Evolutionary conservation across 306 rosid species (phyloP).

Genomic region (Trichosanthes truncata): DNA sequence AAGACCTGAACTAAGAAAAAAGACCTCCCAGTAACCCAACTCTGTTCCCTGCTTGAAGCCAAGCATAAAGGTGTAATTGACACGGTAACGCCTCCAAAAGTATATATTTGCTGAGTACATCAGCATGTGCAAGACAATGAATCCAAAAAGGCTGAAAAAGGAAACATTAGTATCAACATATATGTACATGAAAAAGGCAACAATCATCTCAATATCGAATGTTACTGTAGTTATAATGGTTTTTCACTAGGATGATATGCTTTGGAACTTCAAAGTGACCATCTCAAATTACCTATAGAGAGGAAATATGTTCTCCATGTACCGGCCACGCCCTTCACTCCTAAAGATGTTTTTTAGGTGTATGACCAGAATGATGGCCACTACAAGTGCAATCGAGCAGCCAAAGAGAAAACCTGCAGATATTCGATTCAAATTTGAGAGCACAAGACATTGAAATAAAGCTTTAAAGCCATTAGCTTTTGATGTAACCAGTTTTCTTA

Average conservation of each 20-base stretch:
- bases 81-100: constrained; percentile 62
- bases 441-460: not conserved
- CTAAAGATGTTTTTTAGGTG: constrained; percentile 40
- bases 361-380: constrained; percentile 32
- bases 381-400: constrained; percentile 36
- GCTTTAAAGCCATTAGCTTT: not conserved
- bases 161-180: not conserved
- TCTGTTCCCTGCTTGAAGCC: constrained; percentile 72
- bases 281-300: constrained; percentile 42
- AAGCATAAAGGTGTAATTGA: constrained; percentile 66
- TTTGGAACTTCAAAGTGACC: not conserved
- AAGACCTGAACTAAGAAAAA: constrained; percentile 42
- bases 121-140: constrained; percentile 45
- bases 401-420: constrained; percentile 40
- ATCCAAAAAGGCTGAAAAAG: constrained; percentile 59
- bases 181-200: not conserved
- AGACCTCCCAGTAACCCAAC: constrained; percentile 45
- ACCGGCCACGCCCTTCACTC: constrained; percentile 11
- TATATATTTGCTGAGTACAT: constrained; percentile 38
- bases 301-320: constrained; percentile 63
- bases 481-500: constrained; percentile 6
- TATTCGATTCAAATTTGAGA: not conserved
- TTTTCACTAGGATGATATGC: no score
- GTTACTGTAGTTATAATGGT: not conserved
- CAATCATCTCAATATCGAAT: not conserved